phyloP scores from a whole-genome alignment of 805 yeast genomes.

The Teunomyces stri region DNA sequence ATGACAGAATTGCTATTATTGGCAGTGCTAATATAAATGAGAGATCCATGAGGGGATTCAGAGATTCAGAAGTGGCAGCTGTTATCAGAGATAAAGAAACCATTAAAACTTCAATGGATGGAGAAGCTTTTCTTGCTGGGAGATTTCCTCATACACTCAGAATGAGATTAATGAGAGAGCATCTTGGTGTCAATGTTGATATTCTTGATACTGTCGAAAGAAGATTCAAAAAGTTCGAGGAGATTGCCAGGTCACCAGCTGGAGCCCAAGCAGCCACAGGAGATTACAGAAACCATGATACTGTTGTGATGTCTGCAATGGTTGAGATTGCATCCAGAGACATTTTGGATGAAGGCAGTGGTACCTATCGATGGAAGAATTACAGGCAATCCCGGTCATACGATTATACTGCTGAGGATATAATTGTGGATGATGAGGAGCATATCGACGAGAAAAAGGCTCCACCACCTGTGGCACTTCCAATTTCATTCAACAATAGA shows the following conservation, averaged over 20 bases:
- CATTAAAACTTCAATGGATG: constrained; percentile 73
- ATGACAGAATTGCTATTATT: constrained; percentile 88
- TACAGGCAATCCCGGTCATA: constrained; percentile 19
- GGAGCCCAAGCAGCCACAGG: constrained; percentile 49
- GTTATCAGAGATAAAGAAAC: constrained; percentile 80
- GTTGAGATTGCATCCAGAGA: constrained; percentile 74
- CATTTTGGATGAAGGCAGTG: constrained; percentile 49
- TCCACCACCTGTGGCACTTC: constrained; percentile 36
- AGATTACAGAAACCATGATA: constrained; percentile 32
- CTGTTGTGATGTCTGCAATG: constrained; percentile 55
- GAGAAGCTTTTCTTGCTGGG: constrained; percentile 75
- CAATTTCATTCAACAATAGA: constrained; percentile 76
- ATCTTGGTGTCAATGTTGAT: constrained; percentile 91
- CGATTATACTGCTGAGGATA: constrained; percentile 7
- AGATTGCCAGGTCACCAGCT: constrained; percentile 38
- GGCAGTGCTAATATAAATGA: constrained; percentile 98
- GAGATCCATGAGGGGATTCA: constrained; percentile 87
- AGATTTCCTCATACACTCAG: constrained; percentile 87
- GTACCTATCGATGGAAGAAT: constrained; percentile 47
- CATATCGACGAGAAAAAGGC: constrained; percentile 13
- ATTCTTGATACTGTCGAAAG: constrained; percentile 77
- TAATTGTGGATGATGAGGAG: constrained; percentile 20
- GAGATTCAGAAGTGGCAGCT: constrained; percentile 95
- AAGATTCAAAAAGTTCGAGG: constrained; percentile 52
- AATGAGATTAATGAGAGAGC: constrained; percentile 93